Base-by-base conservation (phyloP, 352 stramenopile species). In the Pythium graminicola region DNA sequence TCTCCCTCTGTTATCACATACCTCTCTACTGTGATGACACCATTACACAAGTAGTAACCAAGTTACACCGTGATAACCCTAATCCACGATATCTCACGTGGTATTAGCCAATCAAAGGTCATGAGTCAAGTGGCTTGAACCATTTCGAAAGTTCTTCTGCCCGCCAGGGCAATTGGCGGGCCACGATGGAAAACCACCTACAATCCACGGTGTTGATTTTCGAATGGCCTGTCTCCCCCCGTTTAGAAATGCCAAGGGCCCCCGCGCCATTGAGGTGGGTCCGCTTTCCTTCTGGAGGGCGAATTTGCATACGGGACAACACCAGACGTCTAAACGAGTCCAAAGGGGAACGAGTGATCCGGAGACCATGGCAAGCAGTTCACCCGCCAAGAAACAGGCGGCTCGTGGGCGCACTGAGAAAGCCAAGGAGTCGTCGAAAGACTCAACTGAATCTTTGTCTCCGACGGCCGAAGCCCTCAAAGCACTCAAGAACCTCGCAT, bases 91-190 rank as follows among this genome's bases (percentile, higher is more conserved):
- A 28, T 40, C 41, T 41, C 43, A 50, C n/a, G 17, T 19, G 17
- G 17, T 7, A 11, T 55, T 6, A 55, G 7, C 48, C 48, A 55
- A 55, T 55, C 42, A 49, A 3, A 51, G 6, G 5, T 22, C 3
- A 19, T 31, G 0, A 14, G 13, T 6, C 20, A 45, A 50, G 17
- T 17, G 31, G 16, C 33, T 41, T 32, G 29, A n/a, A 35, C 24
- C 17, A 41, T 49, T 50, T 27, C 69, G 71, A 29, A 38, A 76
- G 20, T 47, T 85, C 22, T 69, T 33, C 72, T 11, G 39, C 20
- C 23, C 50, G 44, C 26, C 4, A 43, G 36, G 23, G 16, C 13
- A 22, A 41, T 16, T 5, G 14, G 38, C 13, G 7, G 9, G 14
- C 31, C 31, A 16, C 16, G 38, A 44, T 10, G 38, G 38, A 22